Evolutionary conservation across 176 grass and related monocot species (phyloP), one percentile per base, ranked within the genome.

Genomic region (Tillandsia leiboldiana): DNA sequence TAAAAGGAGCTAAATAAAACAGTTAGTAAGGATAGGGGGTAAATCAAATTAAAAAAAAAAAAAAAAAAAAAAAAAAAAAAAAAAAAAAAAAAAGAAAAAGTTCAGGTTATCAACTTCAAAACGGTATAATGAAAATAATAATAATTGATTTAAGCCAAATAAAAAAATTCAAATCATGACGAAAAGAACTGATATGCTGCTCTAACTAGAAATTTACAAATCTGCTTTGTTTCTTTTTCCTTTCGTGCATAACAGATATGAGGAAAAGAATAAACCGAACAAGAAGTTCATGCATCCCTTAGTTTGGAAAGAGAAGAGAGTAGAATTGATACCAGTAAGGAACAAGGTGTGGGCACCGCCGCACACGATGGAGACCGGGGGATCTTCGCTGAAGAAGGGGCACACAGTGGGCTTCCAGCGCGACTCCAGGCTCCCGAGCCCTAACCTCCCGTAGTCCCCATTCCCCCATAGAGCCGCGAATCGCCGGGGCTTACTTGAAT

Each of bases 291-390:
- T 26, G 2, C 11, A 4, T 12, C n/a, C 68, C 11, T 70, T 70
- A 12, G 12, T 10, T 51, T 51, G 18, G 28, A 58, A 14, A 49
- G 63, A 26, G 12, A 24, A 24, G 26, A 12, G 13, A 10, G 65
- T 1, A 26, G 12, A 29, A 58, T 11, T 8, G 52, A 49, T 83
- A 84, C 92, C 57, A 54, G 92, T 85, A 47, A 96, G 86, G 73
- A 96, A 96, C 73, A 96, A 86, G 50, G 92, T 96, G 78, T 92
- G 92, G 0, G 92, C 92, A 49, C 92, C 92, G 20, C 88, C 88
- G 71, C 92, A 96, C 50, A 86, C 71, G 53, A 96, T 83, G 69
- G 83, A 87, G 17, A 73, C 33, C 0, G 82, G 92, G 22, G 79
- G 83, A 72, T 96, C 88, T 6, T 11, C 76, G 18, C 79, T 59